Conservation (phyloP, 139 green algal species). For the Eudorina sp. region DNA sequence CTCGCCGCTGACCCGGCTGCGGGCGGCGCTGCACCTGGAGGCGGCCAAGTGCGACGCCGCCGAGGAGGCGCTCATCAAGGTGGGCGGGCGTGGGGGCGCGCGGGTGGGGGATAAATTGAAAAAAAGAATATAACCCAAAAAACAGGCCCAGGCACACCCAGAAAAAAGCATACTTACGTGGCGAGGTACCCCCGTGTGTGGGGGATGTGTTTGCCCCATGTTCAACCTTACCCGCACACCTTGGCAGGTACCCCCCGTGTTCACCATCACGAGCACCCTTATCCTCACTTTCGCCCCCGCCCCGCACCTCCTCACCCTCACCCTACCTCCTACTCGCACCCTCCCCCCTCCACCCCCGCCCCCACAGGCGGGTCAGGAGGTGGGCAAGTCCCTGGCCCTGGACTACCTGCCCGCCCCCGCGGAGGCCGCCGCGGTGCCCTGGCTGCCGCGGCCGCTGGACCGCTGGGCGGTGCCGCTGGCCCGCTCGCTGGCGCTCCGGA, state of each 20-base stretch:
- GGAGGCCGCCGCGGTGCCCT: conserved; percentile 50
- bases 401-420: conserved; percentile 67
- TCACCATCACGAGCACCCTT: no score
- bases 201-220: neutral
- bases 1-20: conserved; percentile 64
- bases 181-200: neutral
- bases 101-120: no score
- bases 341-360: neutral
- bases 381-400: conserved; percentile 64
- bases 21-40: conserved; percentile 74
- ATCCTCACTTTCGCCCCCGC: no score
- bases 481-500: conserved; percentile 50
- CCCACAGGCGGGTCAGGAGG: conserved; percentile 67
- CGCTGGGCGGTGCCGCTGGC: conserved; percentile 58
- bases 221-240: no score
- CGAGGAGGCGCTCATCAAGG: conserved; percentile 72
- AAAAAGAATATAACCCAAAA: no score
- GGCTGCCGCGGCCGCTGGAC: conserved; percentile 70
- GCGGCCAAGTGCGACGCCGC: conserved; percentile 70
- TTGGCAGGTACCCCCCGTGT: no score
- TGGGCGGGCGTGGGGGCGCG: neutral
- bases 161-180: neutral
- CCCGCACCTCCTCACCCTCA: no score
- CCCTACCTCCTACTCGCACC: no score
- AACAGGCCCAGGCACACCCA: no score